Evolutionary conservation across 495 filamentous ascomycete genomes (phyloP).

Genomic region (Hypoxylon crocopeplum): DNA sequence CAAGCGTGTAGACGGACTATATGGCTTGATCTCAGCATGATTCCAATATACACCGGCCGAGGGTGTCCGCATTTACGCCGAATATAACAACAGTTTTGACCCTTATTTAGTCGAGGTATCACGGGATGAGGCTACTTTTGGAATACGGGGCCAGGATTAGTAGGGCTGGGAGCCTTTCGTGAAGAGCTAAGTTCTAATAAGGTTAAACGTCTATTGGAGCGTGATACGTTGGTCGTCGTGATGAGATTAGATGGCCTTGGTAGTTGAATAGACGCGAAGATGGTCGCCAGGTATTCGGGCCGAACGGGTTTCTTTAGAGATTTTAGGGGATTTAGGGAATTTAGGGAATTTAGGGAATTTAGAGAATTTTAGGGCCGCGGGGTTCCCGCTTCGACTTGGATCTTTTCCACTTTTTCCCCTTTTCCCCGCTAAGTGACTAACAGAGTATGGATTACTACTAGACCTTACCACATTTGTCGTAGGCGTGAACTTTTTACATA

Average conservation of each 20-base stretch:
- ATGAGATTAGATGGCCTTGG: not conserved
- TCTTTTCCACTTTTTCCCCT: too few relatives aligned
- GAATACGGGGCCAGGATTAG: not conserved
- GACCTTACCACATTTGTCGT: not conserved
- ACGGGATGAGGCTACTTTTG: constrained; percentile 18
- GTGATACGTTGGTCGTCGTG: constrained; percentile 2
- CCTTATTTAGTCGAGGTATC: not conserved
- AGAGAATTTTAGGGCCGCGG: constrained; percentile 20
- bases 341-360: constrained; percentile 3
- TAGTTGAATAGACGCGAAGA: constrained; percentile 5
- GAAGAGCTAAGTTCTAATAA: constrained; percentile 16
- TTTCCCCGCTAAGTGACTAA: too few relatives aligned
- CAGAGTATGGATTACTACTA: not conserved
- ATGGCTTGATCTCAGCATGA: not conserved
- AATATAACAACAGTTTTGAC: constrained; percentile 11
- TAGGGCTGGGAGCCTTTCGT: constrained; percentile 9
- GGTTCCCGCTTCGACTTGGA: constrained; percentile 18
- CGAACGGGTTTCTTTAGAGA: constrained; percentile 13
- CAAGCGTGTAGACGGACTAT: not conserved
- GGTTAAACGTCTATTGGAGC: constrained; percentile 1
- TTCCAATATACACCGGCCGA: constrained; percentile 10
- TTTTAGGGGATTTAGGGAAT: not conserved
- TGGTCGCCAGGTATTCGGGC: constrained; percentile 21
- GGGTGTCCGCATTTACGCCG: constrained; percentile 27
- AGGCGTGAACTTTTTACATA: not conserved